phyloP scores from a whole-genome alignment of 2,329 filamentous ascomycete genomes.

The Talaromyces sp. region DNA sequence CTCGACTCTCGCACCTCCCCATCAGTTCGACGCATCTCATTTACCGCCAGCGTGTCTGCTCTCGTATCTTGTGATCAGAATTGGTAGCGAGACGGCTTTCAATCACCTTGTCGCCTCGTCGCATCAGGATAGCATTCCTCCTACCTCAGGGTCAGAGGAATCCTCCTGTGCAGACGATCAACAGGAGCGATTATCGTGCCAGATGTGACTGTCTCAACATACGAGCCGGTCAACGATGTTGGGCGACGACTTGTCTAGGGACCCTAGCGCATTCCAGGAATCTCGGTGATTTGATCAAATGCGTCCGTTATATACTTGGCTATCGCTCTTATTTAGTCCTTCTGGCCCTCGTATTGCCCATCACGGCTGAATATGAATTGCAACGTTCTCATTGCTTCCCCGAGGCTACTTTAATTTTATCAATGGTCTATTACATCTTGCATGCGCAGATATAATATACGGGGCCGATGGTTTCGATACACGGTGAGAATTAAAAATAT shows the following conservation, averaged over 20 bases:
- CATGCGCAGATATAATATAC: constrained; percentile 45
- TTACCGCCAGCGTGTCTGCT: constrained; percentile 26
- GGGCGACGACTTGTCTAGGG: constrained; percentile 5
- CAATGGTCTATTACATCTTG: constrained; percentile 46
- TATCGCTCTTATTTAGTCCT: constrained; percentile 8
- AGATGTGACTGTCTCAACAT: not conserved
- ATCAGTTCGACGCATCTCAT: constrained; percentile 36
- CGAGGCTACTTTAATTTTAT: constrained; percentile 42
- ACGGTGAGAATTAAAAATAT: not conserved
- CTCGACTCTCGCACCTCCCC: constrained; percentile 21
- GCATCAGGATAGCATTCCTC: constrained; percentile 49
- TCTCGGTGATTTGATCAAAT: constrained; percentile 9
- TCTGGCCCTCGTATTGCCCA: constrained; percentile 32
- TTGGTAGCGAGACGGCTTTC: constrained; percentile 49
- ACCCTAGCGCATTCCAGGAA: constrained; percentile 8
- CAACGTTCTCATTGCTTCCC: constrained; percentile 42
- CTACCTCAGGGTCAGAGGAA: constrained; percentile 40
- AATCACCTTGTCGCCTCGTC: constrained; percentile 50
- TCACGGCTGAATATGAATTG: constrained; percentile 47
- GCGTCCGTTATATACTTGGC: constrained; percentile 1
- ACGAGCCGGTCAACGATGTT: constrained; percentile 8
- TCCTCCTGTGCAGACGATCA: constrained; percentile 2
- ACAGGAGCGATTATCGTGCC: constrained; percentile 2
- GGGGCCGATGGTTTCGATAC: constrained; percentile 38
- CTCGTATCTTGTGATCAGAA: constrained; percentile 45